These are phyloP conservation scores for Sporobolus alterniflorus DNA, from an alignment of 202 grass and related monocot genomes.

Conservation along the genomic window DNA sequence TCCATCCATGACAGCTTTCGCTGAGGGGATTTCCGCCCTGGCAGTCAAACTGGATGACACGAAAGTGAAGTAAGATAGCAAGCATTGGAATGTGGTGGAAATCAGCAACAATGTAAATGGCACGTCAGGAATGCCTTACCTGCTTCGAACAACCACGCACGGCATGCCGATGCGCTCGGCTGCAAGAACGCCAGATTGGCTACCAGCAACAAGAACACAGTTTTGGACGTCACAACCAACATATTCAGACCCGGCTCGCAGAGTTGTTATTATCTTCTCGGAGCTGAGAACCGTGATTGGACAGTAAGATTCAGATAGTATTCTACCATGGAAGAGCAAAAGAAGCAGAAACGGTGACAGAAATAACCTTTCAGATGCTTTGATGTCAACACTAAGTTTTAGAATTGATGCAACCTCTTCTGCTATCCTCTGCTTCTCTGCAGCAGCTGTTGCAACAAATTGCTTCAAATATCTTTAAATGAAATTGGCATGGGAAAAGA, in stretches of 20 bases:
- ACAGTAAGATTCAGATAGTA: slow-evolving; percentile 11
- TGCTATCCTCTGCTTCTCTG: slow-evolving; percentile 91
- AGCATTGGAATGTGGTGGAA: neutral
- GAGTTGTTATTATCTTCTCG: slow-evolving; percentile 59
- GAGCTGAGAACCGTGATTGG: slow-evolving; percentile 51
- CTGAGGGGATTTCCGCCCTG: slow-evolving; percentile 75
- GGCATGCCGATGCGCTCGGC: slow-evolving; percentile 85
- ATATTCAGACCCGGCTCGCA: slow-evolving; percentile 78
- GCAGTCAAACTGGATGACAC: slow-evolving; percentile 55
- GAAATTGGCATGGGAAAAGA: neutral
- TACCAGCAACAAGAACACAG: slow-evolving; percentile 75
- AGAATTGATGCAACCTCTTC: slow-evolving; percentile 90
- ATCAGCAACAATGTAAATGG: neutral
- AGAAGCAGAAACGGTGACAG: neutral
- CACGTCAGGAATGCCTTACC: slow-evolving; percentile 42
- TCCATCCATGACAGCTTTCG: slow-evolving; percentile 82
- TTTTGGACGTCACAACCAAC: slow-evolving; percentile 52
- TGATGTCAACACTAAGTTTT: slow-evolving; percentile 82
- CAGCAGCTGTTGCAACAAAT: slow-evolving; percentile 55
- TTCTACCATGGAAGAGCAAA: slow-evolving; percentile 2
- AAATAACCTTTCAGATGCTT: slow-evolving; percentile 60
- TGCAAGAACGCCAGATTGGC: slow-evolving; percentile 67
- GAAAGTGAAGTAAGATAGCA: neutral
- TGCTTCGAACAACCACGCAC: slow-evolving; percentile 80
- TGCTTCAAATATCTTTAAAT: slow-evolving; percentile 4